These are phyloP conservation scores for Erucastrum elatum DNA, from an alignment of 345 rosid genomes.

Conservation along the genomic window DNA sequence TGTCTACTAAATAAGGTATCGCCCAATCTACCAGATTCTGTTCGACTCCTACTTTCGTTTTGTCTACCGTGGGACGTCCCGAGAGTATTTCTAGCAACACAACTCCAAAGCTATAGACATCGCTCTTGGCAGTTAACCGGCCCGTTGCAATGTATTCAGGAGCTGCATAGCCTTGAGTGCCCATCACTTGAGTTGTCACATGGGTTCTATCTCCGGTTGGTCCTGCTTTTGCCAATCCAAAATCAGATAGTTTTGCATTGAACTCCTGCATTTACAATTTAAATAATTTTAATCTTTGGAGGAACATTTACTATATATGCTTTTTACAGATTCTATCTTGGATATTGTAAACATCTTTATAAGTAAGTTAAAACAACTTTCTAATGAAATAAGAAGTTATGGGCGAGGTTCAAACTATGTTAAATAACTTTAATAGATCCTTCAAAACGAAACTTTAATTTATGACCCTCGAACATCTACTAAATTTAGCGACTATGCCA, in stretches of 20 bases:
- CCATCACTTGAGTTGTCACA: constrained; percentile 85
- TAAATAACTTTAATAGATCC: too few species aligned
- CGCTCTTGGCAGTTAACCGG: background rate
- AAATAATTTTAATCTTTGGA: background rate
- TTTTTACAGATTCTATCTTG: background rate
- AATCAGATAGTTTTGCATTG: constrained; percentile 87
- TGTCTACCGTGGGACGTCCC: constrained; percentile 39
- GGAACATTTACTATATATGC: background rate
- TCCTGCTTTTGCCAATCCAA: constrained; percentile 92
- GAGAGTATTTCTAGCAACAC: background rate
- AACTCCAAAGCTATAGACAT: background rate
- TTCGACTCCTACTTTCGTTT: constrained; percentile 51
- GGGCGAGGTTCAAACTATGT: too few species aligned
- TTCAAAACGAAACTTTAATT: too few species aligned
- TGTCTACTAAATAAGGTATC: constrained; percentile 57
- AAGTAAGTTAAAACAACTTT: background rate
- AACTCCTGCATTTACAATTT: constrained; percentile 51
- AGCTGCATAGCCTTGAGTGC: constrained; percentile 72
- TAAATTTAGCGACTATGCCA: too few species aligned
- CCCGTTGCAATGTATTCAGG: background rate
- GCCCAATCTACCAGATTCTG: constrained; percentile 81
- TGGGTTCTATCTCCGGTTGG: constrained; percentile 95
- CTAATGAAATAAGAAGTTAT: background rate
- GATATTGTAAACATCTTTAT: background rate
- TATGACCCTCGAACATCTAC: too few species aligned